Conservation (phyloP, 805 yeast genomes). For the Teunomyces cretensis region DNA sequence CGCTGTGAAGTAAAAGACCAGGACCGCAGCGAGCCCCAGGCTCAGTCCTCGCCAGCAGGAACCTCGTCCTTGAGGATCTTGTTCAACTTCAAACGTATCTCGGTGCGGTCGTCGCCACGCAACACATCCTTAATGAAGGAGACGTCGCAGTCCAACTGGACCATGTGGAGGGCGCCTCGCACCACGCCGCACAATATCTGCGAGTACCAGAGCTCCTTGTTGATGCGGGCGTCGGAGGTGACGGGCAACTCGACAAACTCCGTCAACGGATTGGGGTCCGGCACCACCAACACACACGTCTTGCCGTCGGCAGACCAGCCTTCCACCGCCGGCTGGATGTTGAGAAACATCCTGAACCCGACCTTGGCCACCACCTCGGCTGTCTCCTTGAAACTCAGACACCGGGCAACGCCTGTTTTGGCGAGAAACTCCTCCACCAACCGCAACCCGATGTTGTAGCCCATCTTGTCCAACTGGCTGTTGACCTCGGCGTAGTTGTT, state of each 20-base stretch:
- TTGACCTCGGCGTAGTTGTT: slow-evolving; percentile 79
- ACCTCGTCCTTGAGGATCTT: slow-evolving; percentile 86
- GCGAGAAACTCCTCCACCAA: slow-evolving; percentile 92
- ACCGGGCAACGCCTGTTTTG: slow-evolving; percentile 80
- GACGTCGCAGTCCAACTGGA: slow-evolving; percentile 87
- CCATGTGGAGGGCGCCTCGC: slow-evolving; percentile 92
- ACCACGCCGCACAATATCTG: slow-evolving; percentile 87
- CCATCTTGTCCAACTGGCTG: slow-evolving; percentile 85
- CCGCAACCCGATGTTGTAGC: slow-evolving; percentile 89
- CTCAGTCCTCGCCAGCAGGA: slow-evolving; percentile 93
- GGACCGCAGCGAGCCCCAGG: too few relatives aligned
- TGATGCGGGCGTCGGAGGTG: slow-evolving; percentile 62
- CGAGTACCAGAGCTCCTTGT: slow-evolving; percentile 84
- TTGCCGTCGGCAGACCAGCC: slow-evolving; percentile 78
- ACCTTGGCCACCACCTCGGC: slow-evolving; percentile 82
- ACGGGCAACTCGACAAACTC: slow-evolving; percentile 92
- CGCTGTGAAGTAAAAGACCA: too few relatives aligned
- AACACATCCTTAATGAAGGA: slow-evolving; percentile 75
- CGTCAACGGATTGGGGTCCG: slow-evolving; percentile 80
- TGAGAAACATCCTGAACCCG: slow-evolving; percentile 88
- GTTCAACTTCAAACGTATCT: slow-evolving; percentile 67
- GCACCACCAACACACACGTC: slow-evolving; percentile 67
- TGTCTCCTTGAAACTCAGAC: slow-evolving; percentile 76
- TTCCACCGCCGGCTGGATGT: slow-evolving; percentile 71
- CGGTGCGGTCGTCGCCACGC: slow-evolving; percentile 81